A percentile compares a stretch with the other conserved stretches of the same genome.
These are phyloP conservation scores for Ophiostoma piceae DNA, from an alignment of 2,329 filamentous ascomycete genomes.

Conservation along the genomic window DNA sequence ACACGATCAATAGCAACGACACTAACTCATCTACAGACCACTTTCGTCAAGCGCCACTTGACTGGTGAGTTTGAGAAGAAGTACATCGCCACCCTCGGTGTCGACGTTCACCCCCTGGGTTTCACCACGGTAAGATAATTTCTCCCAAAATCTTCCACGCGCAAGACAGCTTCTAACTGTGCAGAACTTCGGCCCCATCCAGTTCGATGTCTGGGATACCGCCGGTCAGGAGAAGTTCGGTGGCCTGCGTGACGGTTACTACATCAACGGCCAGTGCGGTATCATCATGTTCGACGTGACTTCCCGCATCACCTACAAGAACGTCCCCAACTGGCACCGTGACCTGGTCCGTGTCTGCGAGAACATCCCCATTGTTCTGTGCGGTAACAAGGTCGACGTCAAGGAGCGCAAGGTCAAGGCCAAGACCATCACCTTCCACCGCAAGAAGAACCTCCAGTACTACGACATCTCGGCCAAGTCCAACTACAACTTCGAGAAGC, in stretches of 20 bases:
- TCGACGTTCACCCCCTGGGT: conserved; percentile 96
- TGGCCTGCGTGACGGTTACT: conserved; percentile 98
- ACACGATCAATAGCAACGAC: neutral
- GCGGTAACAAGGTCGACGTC: conserved; percentile 99
- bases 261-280: conserved; percentile 99
- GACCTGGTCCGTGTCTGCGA: conserved; percentile 98
- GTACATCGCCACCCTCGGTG: conserved; percentile 99
- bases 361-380: conserved; percentile 97
- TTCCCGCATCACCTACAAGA: conserved; percentile 99
- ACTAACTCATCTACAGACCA: conserved; percentile 59
- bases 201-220: conserved; percentile 99
- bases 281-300: conserved; percentile 99
- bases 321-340: conserved; percentile 99
- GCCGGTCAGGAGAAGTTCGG: conserved; percentile 99
- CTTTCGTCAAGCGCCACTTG: conserved; percentile 99
- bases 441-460: conserved; percentile 99
- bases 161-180: conserved; percentile 29
- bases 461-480: conserved; percentile 99
- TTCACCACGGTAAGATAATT: conserved; percentile 86
- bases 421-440: conserved; percentile 99
- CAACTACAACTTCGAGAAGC: conserved; percentile 99
- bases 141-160: neutral
- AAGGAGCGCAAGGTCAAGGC: conserved; percentile 99
- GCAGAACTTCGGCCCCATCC: conserved; percentile 87
- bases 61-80: conserved; percentile 99